Evolutionary conservation across 768 basidiomycete genomes (phyloP).

Genomic region (Rhodotorula kratochvilovae): DNA sequence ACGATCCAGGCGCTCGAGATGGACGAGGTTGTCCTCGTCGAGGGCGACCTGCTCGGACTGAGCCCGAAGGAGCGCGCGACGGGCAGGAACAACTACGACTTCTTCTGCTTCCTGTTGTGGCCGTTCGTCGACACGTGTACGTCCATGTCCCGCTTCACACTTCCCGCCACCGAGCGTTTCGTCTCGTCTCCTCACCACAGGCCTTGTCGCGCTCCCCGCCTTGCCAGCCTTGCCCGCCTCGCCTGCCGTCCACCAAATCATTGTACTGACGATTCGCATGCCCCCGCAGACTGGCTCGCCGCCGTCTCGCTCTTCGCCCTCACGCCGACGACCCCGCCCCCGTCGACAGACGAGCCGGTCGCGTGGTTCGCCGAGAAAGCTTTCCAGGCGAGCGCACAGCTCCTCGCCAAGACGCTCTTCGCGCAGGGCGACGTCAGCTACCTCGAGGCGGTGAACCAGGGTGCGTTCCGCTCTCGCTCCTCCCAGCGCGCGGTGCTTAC

Average conservation of each 20-base stretch:
- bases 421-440: slow-evolving; percentile 40
- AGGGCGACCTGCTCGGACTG: slow-evolving; percentile 23
- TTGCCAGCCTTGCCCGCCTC: too few relatives aligned
- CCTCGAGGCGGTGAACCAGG: slow-evolving; percentile 41
- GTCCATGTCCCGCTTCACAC: too few relatives aligned
- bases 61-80: slow-evolving; percentile 23
- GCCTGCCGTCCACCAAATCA: background rate
- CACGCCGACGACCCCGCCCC: background rate
- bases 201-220: too few relatives aligned
- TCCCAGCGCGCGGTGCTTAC: background rate
- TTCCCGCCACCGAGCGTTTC: too few relatives aligned
- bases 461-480: background rate
- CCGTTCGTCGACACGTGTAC: slow-evolving; percentile 34
- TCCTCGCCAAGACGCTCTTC: slow-evolving; percentile 35
- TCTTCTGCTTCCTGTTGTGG: slow-evolving; percentile 41
- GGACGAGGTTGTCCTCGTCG: slow-evolving; percentile 38
- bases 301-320: slow-evolving; percentile 38
- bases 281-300: slow-evolving; percentile 33
- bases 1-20: slow-evolving; percentile 28
- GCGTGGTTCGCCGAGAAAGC: slow-evolving; percentile 33
- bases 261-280: too few relatives aligned
- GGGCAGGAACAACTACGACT: slow-evolving; percentile 39
- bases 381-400: slow-evolving; percentile 28
- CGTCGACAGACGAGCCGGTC: slow-evolving; percentile 1
- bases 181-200: background rate